Evolutionary conservation across 306 rosid species (phyloP), one percentile per base, ranked within the genome.

Genomic region (Styphnolobium japonicum): DNA sequence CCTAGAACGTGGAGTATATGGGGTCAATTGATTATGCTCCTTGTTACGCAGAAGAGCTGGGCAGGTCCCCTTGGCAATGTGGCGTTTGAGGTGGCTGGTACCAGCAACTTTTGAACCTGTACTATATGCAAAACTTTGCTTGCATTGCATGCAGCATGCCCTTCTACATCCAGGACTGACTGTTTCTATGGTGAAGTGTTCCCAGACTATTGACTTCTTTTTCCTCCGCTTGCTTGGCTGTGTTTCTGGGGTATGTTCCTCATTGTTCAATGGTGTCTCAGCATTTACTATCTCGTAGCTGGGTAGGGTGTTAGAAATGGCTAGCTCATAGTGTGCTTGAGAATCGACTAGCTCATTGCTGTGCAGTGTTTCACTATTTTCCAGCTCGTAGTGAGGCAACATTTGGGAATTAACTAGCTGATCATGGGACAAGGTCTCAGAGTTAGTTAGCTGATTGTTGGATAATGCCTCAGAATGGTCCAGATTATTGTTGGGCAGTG

Each of bases 91-190:
- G 84, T 95, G 99, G 88, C 98, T 95, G 48, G 98, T 95, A 36
- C 98, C 98, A 11, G 97, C 98, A 71, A 95, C 99, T 88, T 92
- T 92, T 19, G 97, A 81, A 83, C 98, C 99, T 0, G 98, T 95
- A 85, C 99, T 95, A 52, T 95, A 95, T 0, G 98, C 98, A 87
- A 95, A 95, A 85, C 92, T 92, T 84, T 95, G 99, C 68, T 89
- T 83, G 83, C 99, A 95, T 78, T 90, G 98, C 71, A 91, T 95
- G 77, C 99, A 95, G 78, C 85, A 89, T 3, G 99, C 99, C 79
- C 99, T 90, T 86, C 99, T 86, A 82, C 97, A 91, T 39, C 88
- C 99, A 85, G 92, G 69, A 85, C 92, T 84, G 39, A 95, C 92
- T 29, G 84, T 85, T 81, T 91, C 99, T 55, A 95, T 93, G 40